Percentiles rank a stretch among this genome's conserved stretches.
phyloP scores from a whole-genome alignment of 2,329 filamentous ascomycete species.

The Trichoderma atroviride region DNA sequence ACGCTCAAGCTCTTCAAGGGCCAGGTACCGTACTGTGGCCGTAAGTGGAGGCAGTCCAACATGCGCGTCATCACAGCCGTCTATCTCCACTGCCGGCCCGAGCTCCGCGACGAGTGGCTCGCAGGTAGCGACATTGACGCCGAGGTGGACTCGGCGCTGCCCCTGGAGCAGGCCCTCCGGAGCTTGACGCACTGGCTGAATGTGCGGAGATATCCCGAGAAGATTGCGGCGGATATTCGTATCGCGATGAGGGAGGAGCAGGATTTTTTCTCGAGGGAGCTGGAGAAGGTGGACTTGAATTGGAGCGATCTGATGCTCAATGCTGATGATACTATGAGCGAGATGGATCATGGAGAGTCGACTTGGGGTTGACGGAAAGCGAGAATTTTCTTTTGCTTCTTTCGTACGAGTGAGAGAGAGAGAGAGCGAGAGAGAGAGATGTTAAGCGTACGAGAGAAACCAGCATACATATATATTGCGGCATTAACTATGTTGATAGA shows the following conservation, averaged over 20 bases:
- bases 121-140: conserved; percentile 88
- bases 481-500: neutral
- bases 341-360: conserved; percentile 40
- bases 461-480: neutral
- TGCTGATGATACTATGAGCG: conserved; percentile 40
- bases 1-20: conserved; percentile 98
- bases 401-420: neutral
- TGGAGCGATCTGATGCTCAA: conserved; percentile 49
- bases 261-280: conserved; percentile 77
- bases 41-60: conserved; percentile 97
- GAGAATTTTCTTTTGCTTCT: neutral
- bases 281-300: conserved; percentile 68
- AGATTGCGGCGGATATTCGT: conserved; percentile 64
- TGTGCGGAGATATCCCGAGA: conserved; percentile 76
- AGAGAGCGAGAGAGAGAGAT: neutral
- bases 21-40: conserved; percentile 95
- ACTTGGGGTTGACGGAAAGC: conserved; percentile 32
- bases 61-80: conserved; percentile 99
- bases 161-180: conserved; percentile 85
- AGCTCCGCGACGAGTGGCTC: conserved; percentile 93
- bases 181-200: conserved; percentile 96
- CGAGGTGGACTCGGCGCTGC: conserved; percentile 89
- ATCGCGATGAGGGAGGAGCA: conserved; percentile 69
- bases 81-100: conserved; percentile 89
- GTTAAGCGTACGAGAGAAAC: neutral